These are phyloP conservation scores for Ramularia collo-cygni DNA, from an alignment of 2,329 filamentous ascomycete species.

Conservation along the genomic window DNA sequence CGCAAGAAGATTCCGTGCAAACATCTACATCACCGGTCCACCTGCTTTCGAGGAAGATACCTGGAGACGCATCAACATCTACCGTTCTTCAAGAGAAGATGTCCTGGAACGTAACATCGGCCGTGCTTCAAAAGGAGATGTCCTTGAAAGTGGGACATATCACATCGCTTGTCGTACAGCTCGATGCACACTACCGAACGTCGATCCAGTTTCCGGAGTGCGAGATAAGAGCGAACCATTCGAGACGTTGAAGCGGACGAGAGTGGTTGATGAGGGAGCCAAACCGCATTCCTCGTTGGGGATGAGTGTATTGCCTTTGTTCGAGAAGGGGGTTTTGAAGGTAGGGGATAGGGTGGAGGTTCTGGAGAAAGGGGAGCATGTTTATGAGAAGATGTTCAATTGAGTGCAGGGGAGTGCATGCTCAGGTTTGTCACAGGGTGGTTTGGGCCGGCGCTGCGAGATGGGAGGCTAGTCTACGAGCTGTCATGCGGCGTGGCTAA, in stretches of 20 bases:
- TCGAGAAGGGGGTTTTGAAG: conserved; percentile 21
- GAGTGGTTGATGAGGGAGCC: conserved; percentile 27
- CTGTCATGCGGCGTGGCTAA: neutral
- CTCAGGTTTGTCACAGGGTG: neutral
- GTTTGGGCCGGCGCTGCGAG: neutral
- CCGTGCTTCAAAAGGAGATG: conserved; percentile 13
- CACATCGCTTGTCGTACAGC: conserved; percentile 58
- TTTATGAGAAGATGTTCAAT: conserved; percentile 27
- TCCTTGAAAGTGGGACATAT: conserved; percentile 30
- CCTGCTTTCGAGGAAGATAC: conserved; percentile 62
- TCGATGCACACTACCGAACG: conserved; percentile 65
- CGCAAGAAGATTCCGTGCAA: conserved; percentile 60
- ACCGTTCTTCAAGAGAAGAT: conserved; percentile 22
- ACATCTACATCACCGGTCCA: conserved; percentile 61
- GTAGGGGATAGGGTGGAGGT: conserved; percentile 29
- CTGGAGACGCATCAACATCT: conserved; percentile 58
- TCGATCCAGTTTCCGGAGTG: conserved; percentile 55
- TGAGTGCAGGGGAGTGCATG: neutral
- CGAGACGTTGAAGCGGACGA: conserved; percentile 23
- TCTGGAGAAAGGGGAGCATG: conserved; percentile 25
- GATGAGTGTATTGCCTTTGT: conserved; percentile 29
- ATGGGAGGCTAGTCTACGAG: neutral
- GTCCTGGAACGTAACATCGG: conserved; percentile 19
- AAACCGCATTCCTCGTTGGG: conserved; percentile 28
- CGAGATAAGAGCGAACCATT: conserved; percentile 28